Conservation (phyloP, 441 rosid genomes). For the Biscutella laevigata region DNA sequence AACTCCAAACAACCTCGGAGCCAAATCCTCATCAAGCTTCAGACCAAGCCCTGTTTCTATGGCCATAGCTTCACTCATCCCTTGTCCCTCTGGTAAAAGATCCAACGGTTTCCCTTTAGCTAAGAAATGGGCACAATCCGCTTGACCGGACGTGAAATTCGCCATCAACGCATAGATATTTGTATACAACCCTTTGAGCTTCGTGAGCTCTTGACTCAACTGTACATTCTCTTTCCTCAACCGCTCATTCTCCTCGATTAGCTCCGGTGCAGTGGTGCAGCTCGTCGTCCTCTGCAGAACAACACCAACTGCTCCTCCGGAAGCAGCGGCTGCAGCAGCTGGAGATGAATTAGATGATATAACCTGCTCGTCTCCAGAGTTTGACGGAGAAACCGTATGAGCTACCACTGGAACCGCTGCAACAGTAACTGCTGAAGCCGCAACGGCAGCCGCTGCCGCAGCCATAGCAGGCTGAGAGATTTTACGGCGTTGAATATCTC, state of each 20-base stretch:
- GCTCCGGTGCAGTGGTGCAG: constrained; percentile 64
- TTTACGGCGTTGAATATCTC: constrained; percentile 82
- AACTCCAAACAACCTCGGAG: constrained; percentile 75
- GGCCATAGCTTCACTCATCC: constrained; percentile 18
- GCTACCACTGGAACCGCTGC: constrained; percentile 26
- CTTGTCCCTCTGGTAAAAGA: constrained; percentile 20
- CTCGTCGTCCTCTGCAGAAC: constrained; percentile 43
- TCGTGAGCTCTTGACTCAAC: constrained; percentile 57
- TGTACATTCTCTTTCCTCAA: constrained; percentile 58
- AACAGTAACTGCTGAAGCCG: constrained; percentile 27
- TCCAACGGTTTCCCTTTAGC: constrained; percentile 28
- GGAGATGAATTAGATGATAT: constrained; percentile 61
- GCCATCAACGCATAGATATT: constrained; percentile 55
- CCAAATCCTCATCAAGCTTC: constrained; percentile 29
- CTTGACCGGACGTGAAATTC: constrained; percentile 41
- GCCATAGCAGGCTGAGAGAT: constrained; percentile 31
- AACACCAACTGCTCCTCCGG: constrained; percentile 1
- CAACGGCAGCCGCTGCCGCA: constrained; percentile 15
- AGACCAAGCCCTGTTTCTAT: constrained; percentile 22
- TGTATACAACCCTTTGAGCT: constrained; percentile 51
- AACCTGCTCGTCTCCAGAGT: constrained; percentile 79
- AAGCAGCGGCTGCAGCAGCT: constrained; percentile 21
- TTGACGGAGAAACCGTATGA: constrained; percentile 47
- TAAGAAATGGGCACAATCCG: constrained; percentile 32
- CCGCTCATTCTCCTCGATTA: constrained; percentile 72